A percentile compares a stretch with the other conserved stretches of the same genome.
Evolutionary conservation across 2,329 filamentous ascomycete genomes (phyloP).

Genomic region (Paraphaeosphaeria sporulosa): DNA sequence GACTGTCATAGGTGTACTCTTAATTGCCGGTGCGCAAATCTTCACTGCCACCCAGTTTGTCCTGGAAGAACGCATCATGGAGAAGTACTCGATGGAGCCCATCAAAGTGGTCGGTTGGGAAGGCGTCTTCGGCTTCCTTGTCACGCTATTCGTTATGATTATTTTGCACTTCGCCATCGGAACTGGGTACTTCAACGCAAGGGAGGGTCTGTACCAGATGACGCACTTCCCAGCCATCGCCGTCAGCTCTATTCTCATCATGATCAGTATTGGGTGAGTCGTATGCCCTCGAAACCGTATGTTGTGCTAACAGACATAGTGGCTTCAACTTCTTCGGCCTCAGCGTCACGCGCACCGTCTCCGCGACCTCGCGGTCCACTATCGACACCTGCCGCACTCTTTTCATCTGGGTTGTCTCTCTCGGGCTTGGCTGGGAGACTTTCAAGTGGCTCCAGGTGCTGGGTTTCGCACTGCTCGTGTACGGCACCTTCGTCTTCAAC

Average conservation of each 20-base stretch:
- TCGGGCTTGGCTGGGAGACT: slow-evolving; percentile 92
- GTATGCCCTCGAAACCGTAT: not conserved
- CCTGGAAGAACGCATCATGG: slow-evolving; percentile 90
- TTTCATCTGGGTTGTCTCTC: slow-evolving; percentile 96
- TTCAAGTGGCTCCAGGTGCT: slow-evolving; percentile 97
- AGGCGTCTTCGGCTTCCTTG: slow-evolving; percentile 84
- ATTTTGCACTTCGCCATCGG: slow-evolving; percentile 81
- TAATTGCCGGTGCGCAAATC: slow-evolving; percentile 94
- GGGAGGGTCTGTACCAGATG: slow-evolving; percentile 84
- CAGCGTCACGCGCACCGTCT: slow-evolving; percentile 87
- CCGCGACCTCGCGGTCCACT: slow-evolving; percentile 90
- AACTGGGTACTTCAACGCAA: slow-evolving; percentile 87
- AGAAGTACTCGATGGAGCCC: slow-evolving; percentile 79
- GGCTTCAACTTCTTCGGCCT: slow-evolving; percentile 99
- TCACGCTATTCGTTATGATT: slow-evolving; percentile 81
- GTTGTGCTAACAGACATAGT: slow-evolving; percentile 55
- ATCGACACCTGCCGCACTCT: slow-evolving; percentile 97
- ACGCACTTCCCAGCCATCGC: slow-evolving; percentile 74
- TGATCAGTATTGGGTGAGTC: slow-evolving; percentile 93
- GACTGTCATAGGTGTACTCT: slow-evolving; percentile 81
- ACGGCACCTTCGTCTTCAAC: slow-evolving; percentile 97
- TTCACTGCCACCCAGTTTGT: slow-evolving; percentile 98
- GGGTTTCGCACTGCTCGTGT: slow-evolving; percentile 89
- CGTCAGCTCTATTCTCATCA: slow-evolving; percentile 84
- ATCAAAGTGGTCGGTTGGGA: slow-evolving; percentile 96